These are phyloP conservation scores for Hordeum marinum DNA, from an alignment of 176 grass and related monocot species.

Conservation along the genomic window DNA sequence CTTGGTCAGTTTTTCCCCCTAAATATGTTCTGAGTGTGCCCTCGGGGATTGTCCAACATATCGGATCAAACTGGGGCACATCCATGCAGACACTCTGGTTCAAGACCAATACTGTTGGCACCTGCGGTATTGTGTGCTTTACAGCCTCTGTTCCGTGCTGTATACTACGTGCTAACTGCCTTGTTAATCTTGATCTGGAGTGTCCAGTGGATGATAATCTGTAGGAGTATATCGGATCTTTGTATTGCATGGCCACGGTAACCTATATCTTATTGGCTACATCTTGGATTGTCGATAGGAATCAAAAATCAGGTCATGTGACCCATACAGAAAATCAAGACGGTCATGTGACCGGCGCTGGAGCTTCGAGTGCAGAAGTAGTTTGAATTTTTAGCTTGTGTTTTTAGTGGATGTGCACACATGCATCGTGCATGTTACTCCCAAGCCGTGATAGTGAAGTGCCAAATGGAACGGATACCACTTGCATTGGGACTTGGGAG, in stretches of 20 bases:
- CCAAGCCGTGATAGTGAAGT: neutral
- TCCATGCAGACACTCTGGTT: neutral
- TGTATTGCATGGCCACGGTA: neutral
- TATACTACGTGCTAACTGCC: constrained; percentile 1
- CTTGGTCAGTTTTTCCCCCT: too few species aligned
- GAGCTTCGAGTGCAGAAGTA: neutral
- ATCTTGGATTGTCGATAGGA: neutral
- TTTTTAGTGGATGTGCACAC: neutral
- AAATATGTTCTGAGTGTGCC: too few species aligned
- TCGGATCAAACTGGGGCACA: neutral
- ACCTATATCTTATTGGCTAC: neutral
- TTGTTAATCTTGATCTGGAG: constrained; percentile 20
- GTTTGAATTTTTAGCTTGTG: neutral
- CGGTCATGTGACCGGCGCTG: neutral
- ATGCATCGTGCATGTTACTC: neutral
- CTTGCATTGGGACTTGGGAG: neutral
- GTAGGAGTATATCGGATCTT: neutral
- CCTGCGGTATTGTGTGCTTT: constrained; percentile 40
- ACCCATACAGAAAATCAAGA: neutral
- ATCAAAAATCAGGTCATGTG: constrained; percentile 16
- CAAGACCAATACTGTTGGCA: constrained; percentile 39
- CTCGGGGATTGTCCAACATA: neutral
- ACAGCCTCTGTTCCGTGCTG: neutral
- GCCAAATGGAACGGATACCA: neutral
- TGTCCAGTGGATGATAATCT: constrained; percentile 8